phyloP scores from a whole-genome alignment of 345 rosid species.

The Geranium rotundifolium region DNA sequence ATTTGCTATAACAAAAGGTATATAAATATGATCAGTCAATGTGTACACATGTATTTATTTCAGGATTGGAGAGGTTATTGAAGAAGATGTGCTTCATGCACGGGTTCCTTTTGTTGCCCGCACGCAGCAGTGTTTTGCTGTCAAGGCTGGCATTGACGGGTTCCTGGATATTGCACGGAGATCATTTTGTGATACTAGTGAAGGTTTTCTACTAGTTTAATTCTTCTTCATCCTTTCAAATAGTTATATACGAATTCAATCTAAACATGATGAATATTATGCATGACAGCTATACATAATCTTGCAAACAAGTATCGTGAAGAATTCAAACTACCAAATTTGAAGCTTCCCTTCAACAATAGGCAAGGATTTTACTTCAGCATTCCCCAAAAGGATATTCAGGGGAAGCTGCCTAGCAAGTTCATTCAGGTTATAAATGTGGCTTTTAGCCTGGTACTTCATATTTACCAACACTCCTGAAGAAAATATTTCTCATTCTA shows the following conservation, averaged over 20 bases:
- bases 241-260: not conserved
- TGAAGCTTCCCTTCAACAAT: slow-evolving; percentile 91
- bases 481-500: slow-evolving; percentile 11
- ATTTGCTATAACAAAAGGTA: not conserved
- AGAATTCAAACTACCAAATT: slow-evolving; percentile 74
- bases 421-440: slow-evolving; percentile 63
- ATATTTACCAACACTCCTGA: slow-evolving; percentile 4
- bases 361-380: slow-evolving; percentile 97
- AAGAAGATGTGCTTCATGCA: slow-evolving; percentile 95
- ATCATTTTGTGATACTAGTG: slow-evolving; percentile 92
- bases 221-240: not conserved
- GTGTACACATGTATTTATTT: slow-evolving; percentile 13
- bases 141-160: slow-evolving; percentile 91
- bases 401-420: slow-evolving; percentile 83
- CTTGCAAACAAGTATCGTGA: slow-evolving; percentile 84
- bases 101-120: slow-evolving; percentile 92
- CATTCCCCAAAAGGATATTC: slow-evolving; percentile 74
- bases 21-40: not conserved
- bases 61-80: slow-evolving; percentile 82
- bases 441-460: slow-evolving; percentile 9
- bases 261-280: slow-evolving; percentile 7
- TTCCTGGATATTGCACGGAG: slow-evolving; percentile 85
- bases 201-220: slow-evolving; percentile 39
- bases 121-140: slow-evolving; percentile 97
- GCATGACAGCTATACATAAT: slow-evolving; percentile 65